Percentiles rank a stretch among this genome's conserved stretches.
Evolutionary conservation across 2,329 filamentous ascomycete species (phyloP).

Genomic region (Dryadomyces quercus-mongolicae): DNA sequence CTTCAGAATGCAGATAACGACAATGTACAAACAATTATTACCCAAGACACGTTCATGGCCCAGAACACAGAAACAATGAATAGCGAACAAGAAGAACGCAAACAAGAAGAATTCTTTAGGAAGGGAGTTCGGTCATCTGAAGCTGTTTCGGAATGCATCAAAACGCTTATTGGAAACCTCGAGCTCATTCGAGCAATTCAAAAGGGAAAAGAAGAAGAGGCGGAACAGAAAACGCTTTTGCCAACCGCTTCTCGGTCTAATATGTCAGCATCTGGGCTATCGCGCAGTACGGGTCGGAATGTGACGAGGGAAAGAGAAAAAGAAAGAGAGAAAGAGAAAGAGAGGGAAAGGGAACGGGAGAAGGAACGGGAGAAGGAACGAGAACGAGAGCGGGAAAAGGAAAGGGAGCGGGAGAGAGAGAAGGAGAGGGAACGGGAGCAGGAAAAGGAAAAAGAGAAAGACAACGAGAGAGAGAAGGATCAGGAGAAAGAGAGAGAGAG

Average conservation of each 20-base stretch:
- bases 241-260: conserved; percentile 13
- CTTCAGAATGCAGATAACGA: conserved; percentile 27
- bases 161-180: conserved; percentile 23
- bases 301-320: conserved; percentile 15
- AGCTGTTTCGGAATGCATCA: conserved; percentile 21
- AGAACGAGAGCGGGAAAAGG: conserved; percentile 15
- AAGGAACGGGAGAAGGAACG: conserved; percentile 12
- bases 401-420: conserved; percentile 6
- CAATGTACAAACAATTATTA: conserved; percentile 23
- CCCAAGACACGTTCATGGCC: conserved; percentile 26
- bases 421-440: background rate
- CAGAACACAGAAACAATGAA: conserved; percentile 23
- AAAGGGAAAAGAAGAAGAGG: conserved; percentile 27
- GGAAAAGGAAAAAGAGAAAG: conserved; percentile 1
- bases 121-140: conserved; percentile 20
- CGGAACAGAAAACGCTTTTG: conserved; percentile 16
- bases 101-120: conserved; percentile 17
- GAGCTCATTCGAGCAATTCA: conserved; percentile 27
- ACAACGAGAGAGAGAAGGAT: conserved; percentile 2
- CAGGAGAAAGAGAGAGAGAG: conserved; percentile 7
- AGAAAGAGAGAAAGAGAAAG: conserved; percentile 14
- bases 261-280: conserved; percentile 6
- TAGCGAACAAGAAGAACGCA: conserved; percentile 15
- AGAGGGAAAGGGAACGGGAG: conserved; percentile 19
- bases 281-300: conserved; percentile 9